Evolutionary conservation across 257 asterid species (phyloP), one percentile per base, ranked within the genome.

Genomic region (Gynochthodes officinalis): DNA sequence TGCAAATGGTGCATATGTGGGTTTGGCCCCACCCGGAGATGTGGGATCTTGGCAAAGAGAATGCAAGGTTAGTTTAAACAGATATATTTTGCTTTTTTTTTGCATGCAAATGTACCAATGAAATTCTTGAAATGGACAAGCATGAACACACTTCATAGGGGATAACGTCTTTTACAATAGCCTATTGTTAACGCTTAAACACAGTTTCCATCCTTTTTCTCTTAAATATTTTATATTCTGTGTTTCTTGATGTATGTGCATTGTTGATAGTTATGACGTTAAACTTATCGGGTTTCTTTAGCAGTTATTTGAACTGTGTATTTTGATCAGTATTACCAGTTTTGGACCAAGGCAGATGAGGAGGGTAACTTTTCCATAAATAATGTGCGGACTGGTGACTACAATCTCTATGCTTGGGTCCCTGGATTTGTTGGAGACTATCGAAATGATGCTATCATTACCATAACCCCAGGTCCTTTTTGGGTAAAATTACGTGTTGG

Each of bases 21-120:
- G 97, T 30, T 80, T 90, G 78, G 97, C 90, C 39, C 83, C 92
- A 64, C 87, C 89, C 0, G 94, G 93, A 65, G 92, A 82, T n/a
- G 81, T 44, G 32, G 92, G 96, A 73, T 87, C 93, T 27, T 90
- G 91, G 93, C 95, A 90, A 82, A 84, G 82, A 76, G 91, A 90
- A 83, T 90, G 97, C 81, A 90, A 89, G 92, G 97, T 90, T 40
- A 71, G 78, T 59, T 73, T 65, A 27, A 7, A 52, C 67, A 37
- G 12, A 42, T 58, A 15, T 32, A 63, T 39, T 33, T 27, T 63
- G 9, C 40, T 4, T 15, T 4, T 43, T 64, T 70, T 28, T 42
- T 28, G 35, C 54, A 6, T 28, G 55, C 62, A 48, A 46, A n/a
- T 57, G 49, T 35, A 35, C 58, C 19, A 8, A 7, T 39, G 12